Base-by-base conservation (phyloP, 192 early-diverging fungal species). In the Rhizophlyctis rosea region DNA sequence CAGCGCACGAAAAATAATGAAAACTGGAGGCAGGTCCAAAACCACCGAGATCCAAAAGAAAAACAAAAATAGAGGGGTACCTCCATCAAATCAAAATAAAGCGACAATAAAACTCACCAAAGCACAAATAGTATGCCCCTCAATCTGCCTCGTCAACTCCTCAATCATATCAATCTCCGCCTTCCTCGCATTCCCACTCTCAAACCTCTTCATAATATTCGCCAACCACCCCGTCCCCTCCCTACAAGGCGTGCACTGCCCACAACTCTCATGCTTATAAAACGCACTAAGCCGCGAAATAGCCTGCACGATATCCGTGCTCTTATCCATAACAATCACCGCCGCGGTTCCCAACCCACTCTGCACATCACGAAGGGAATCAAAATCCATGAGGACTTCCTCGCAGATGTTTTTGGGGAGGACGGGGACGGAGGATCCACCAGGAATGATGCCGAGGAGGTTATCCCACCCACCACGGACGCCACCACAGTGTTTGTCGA, bases 41-140 rank as follows among this genome's bases (percentile, higher is more conserved):
- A n/a, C n/a, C n/a, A n/a, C n/a, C n/a, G n/a, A n/a, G n/a, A n/a
- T n/a, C n/a, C n/a, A n/a, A n/a, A n/a, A n/a, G n/a, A n/a, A n/a
- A n/a, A n/a, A n/a, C n/a, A n/a, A n/a, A n/a, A n/a, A n/a, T n/a
- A n/a, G n/a, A n/a, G n/a, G n/a, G n/a, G n/a, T n/a, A n/a, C n/a
- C n/a, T n/a, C n/a, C n/a, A n/a, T n/a, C n/a, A n/a, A 58, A n/a
- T 47, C 48, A 30, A 69, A 31, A 69, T 34, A 2, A 3, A 33
- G 48, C 54, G 18, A 67, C 35, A 28, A 72, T 28, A 35, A n/a
- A 50, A 59, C 62, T 51, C 69, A 82, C 81, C 77, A 98, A 79
- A 36, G 96, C 96, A 71, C 96, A 99, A 70, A 99, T 99, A n/a
- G 96, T 99, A 72, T 97, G 96, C 28, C 96, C 96, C 75, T 99